These are phyloP conservation scores for Aspergillus saccharolyticus DNA, from an alignment of 495 filamentous ascomycete genomes.

Conservation along the genomic window DNA sequence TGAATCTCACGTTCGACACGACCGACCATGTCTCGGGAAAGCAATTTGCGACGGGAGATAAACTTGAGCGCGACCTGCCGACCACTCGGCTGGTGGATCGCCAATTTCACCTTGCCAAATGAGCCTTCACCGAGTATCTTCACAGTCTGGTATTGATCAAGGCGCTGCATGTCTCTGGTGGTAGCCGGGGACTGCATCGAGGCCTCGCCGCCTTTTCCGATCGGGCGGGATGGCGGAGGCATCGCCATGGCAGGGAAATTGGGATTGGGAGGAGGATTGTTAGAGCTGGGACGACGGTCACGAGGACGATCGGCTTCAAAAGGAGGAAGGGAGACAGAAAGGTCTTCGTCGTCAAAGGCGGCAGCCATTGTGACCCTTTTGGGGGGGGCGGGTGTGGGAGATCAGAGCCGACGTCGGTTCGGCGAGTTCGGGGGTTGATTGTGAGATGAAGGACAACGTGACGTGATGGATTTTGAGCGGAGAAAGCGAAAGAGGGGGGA, in stretches of 20 bases:
- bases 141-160: constrained; percentile 85
- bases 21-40: constrained; percentile 94
- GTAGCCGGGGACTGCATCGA: constrained; percentile 41
- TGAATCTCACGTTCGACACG: constrained; percentile 96
- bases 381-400: neutral
- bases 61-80: constrained; percentile 97
- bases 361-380: constrained; percentile 39
- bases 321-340: constrained; percentile 78
- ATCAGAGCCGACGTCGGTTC: constrained; percentile 15
- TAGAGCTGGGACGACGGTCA: constrained; percentile 27
- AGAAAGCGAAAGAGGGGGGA: neutral
- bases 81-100: constrained; percentile 80
- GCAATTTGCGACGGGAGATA: constrained; percentile 88
- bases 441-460: constrained; percentile 28
- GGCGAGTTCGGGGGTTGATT: neutral
- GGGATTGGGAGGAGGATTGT: constrained; percentile 20
- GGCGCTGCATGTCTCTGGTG: constrained; percentile 61
- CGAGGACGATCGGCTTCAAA: constrained; percentile 48
- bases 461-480: constrained; percentile 39
- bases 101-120: constrained; percentile 98
- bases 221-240: constrained; percentile 41
- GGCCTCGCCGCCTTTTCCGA: constrained; percentile 30
- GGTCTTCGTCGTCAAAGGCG: constrained; percentile 78
- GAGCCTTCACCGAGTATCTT: constrained; percentile 92
- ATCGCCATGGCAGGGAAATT: constrained; percentile 44